These are phyloP conservation scores for Oligophagozyma castellii DNA, from an alignment of 1,139 yeast species.

Conservation along the genomic window DNA sequence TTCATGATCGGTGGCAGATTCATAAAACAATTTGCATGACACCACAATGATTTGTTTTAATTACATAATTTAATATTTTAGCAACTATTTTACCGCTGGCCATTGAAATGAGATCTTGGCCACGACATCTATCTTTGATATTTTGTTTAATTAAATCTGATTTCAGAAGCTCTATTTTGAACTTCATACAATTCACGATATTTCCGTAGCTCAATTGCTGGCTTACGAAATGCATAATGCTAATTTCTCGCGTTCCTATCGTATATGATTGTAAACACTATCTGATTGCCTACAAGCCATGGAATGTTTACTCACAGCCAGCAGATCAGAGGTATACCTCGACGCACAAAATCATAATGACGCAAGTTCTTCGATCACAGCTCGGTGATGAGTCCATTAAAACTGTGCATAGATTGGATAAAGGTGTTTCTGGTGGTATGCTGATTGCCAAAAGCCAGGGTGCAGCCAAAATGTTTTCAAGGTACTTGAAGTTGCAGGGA, in stretches of 20 bases:
- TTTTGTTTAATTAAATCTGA: too few relatives aligned
- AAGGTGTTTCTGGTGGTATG: constrained; percentile 28
- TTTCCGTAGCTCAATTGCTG: too few relatives aligned
- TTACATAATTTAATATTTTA: not conserved
- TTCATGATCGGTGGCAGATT: constrained; percentile 17
- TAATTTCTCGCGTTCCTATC: not conserved
- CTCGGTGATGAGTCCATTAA: too few relatives aligned
- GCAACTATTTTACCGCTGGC: not conserved
- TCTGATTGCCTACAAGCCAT: constrained; percentile 5
- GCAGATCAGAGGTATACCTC: not conserved
- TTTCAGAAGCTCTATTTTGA: too few relatives aligned
- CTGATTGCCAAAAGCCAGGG: constrained; percentile 23
- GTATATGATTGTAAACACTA: constrained; percentile 4
- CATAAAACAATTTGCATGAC: constrained; percentile 8
- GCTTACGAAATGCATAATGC: too few relatives aligned
- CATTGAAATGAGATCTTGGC: too few relatives aligned
- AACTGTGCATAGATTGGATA: constrained; percentile 28
- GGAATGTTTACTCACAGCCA: constrained; percentile 5
- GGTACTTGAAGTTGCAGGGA: constrained; percentile 23
- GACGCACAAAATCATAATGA: not conserved
- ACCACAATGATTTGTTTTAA: not conserved
- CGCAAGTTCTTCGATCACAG: not conserved
- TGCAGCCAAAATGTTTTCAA: constrained; percentile 24
- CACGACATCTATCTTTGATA: too few relatives aligned
- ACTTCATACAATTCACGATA: too few relatives aligned